These are phyloP conservation scores for Draba incana DNA, from an alignment of 345 rosid genomes.

Conservation along the genomic window DNA sequence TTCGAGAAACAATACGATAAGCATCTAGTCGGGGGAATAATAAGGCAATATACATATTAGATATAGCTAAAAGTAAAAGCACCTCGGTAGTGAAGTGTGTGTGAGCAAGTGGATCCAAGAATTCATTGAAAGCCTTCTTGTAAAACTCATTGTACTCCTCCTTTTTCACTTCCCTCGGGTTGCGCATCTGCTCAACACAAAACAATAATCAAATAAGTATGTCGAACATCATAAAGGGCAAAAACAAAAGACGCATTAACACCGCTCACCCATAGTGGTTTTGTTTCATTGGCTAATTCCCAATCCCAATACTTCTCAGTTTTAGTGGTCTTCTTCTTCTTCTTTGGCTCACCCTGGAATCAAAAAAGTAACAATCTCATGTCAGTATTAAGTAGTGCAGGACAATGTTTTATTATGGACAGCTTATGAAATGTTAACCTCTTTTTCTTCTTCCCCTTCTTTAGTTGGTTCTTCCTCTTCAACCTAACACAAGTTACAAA, in stretches of 20 bases:
- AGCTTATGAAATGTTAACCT: conserved; percentile 46
- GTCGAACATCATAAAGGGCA: background rate
- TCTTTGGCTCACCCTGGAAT: conserved; percentile 74
- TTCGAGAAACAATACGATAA: conserved; percentile 22
- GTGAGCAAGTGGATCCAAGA: conserved; percentile 86
- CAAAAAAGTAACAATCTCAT: conserved; percentile 31
- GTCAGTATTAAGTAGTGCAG: background rate
- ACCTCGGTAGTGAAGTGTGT: conserved; percentile 96
- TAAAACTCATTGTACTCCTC: conserved; percentile 88
- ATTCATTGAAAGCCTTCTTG: conserved; percentile 90
- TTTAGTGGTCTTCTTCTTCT: conserved; percentile 79
- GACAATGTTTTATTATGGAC: background rate
- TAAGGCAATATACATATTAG: background rate
- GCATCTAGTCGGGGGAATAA: background rate
- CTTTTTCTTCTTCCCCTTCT: conserved; percentile 81
- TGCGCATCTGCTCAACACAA: conserved; percentile 67
- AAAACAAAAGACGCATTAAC: background rate
- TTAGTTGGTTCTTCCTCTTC: conserved; percentile 88
- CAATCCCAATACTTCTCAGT: conserved; percentile 98
- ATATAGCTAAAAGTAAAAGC: background rate
- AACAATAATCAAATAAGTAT: conserved; percentile 16
- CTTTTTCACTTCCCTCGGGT: conserved; percentile 75
- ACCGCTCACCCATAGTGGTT: conserved; percentile 89
- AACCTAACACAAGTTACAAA: conserved; percentile 52
- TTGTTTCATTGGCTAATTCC: conserved; percentile 94